These are phyloP conservation scores for Cetraspora pellucida DNA, from an alignment of 192 early-diverging fungal species.

Conservation along the genomic window DNA sequence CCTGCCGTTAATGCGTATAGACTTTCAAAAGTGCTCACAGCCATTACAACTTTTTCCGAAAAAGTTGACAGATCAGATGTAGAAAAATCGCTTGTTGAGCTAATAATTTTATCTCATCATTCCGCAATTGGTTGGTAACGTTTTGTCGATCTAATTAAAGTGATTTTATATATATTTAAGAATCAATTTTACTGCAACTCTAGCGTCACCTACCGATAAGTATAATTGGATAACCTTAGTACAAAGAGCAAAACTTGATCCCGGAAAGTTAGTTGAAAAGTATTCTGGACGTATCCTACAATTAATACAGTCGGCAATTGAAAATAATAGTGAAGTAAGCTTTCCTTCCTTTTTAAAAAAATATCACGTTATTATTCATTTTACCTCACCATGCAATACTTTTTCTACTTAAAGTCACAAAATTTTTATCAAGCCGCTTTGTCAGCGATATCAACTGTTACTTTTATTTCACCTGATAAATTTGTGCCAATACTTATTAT, in stretches of 20 bases:
- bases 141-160: background rate
- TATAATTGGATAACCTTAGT: constrained; percentile 87
- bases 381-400: constrained; percentile 31
- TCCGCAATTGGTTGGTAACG: constrained; percentile 43
- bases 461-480: constrained; percentile 59
- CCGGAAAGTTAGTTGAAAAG: constrained; percentile 60
- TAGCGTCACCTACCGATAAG: constrained; percentile 60
- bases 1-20: constrained; percentile 46
- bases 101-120: constrained; percentile 58
- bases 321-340: constrained; percentile 39
- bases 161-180: constrained; percentile 10
- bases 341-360: constrained; percentile 29
- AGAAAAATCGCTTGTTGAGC: constrained; percentile 45
- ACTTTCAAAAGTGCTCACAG: constrained; percentile 53
- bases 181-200: background rate
- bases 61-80: constrained; percentile 39
- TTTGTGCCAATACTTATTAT: constrained; percentile 54
- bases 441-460: constrained; percentile 61
- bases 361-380: constrained; percentile 1
- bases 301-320: constrained; percentile 49
- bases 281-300: constrained; percentile 48
- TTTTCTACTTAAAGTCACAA: constrained; percentile 38
- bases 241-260: constrained; percentile 73
- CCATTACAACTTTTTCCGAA: constrained; percentile 49
- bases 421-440: constrained; percentile 67